Base-by-base conservation (phyloP, 805 yeast genomes). In the Debaryomyces hansenii region DNA sequence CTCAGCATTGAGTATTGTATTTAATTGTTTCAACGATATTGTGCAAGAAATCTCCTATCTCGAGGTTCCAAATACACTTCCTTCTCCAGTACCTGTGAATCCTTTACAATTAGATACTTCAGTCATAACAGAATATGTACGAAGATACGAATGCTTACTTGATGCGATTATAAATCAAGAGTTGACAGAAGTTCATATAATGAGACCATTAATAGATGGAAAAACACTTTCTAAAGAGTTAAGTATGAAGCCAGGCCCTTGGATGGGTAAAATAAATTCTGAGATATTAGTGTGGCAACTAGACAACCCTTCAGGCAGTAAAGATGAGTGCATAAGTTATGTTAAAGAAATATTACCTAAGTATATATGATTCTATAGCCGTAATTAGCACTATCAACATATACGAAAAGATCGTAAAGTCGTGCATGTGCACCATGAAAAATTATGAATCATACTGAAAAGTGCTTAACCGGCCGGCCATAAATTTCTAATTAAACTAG, bases 191-290 rank as follows among this genome's bases (percentile, higher is more conserved):
- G 82, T 77, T 0, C 74, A 80, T 57, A 60, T 56, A 0, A 49
- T 85, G 46, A 86, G 81, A 57, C 87, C 92, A 1, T 52, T 88
- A 5, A 64, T 91, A 10, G 90, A 88, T 63, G 96, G 99, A 12
- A 89, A 87, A 54, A 78, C 79, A 38, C 63, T 92, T 38, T 68
- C 78, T 42, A 65, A 70, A 37, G 63, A 71, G 16, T 63, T 87
- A 24, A 66, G 74, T 18, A 69, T 72, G 45, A 86, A 85, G 58
- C 88, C 92, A 0, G 99, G 99, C 0, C 90, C 91, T 5, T 90
- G 97, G 97, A 74, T 92, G 77, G 73, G 80, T 7, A 65, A 64
- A 7, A 65, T 83, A 7, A 76, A 81, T 48, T 80, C 80, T 5
- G 64, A 75, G 38, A 74, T 87, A 5, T 62, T 89, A 28, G 64